Base-by-base conservation (phyloP, 2,329 filamentous ascomycete species). In the Macrophomina tecta region DNA sequence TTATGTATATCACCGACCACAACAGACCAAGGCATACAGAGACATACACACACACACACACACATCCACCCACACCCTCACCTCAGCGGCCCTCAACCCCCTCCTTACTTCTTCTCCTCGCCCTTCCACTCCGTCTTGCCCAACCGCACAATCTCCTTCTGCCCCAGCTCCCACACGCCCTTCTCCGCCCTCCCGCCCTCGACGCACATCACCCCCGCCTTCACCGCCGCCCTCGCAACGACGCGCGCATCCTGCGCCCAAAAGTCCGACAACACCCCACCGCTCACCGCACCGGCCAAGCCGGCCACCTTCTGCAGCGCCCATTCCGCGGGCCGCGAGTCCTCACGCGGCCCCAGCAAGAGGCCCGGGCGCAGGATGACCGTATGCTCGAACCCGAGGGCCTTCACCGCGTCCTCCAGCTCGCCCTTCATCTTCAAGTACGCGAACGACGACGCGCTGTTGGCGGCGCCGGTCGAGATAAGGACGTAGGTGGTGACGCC, bases 341-440 rank as follows among this genome's bases (percentile, higher is more conserved):
- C 83, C 72, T 90, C 85, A 66, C 94, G 84, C 16, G 86, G 76
- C 2, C 94, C 94, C 2, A 93, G 77, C 71, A 97, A 91, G 69
- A 93, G 69, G 0, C 91, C 94, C 0, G 94, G 94, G 52, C 89
- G 79, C 48, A 90, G 58, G 64, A 97, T 90, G 65, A 97, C 86
- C 4, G 89, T 90, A 70, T 91, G 88, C 60, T 94, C 91, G 74
- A 97, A 97, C 4, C 82, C 89, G 4, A 94, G 80, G 49, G 80
- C 86, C 76, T 87, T 86, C 68, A 97, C 85, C 16, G 88, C 83
- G 40, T 96, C 90, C 77, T 98, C 94, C 48, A 97, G 87, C 72
- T 95, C 91, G 30, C 87, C 89, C 83, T 97, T 97, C 92, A 97
- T 95, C 77, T 83, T 83, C 1, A 78, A 32, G 68, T 91, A 91